Base-by-base conservation (phyloP, 2,329 filamentous ascomycete genomes). In the Apiospora pterosperma region DNA sequence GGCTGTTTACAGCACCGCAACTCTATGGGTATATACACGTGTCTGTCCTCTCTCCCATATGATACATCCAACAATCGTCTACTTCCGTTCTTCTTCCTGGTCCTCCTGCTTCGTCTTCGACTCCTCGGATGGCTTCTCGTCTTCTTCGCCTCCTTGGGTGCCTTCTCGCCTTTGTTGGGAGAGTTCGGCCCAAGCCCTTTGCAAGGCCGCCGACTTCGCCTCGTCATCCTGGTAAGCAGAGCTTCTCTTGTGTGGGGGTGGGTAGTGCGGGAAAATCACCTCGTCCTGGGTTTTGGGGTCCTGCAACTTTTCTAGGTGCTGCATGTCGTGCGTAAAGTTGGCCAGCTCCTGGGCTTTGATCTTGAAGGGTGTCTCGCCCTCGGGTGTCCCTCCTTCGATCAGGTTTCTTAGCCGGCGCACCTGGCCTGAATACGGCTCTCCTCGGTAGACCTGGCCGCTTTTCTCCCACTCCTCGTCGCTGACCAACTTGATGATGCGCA, bases 401-500 rank as follows among this genome's bases (percentile, higher is more conserved):
- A 62, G 68, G 16, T 78, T 70, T 23, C 77, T 77, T 58, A 85
- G 72, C 61, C 75, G 69, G 44, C 86, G 81, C 21, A 85, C 70
- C 31, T 74, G 68, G 61, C 86, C 86, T 8, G 80, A 84, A 69
- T 71, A 78, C 0, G 82, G 79, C 76, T 87, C 78, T 55, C 86
- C 86, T 0, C 83, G 81, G 73, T 88, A 88, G 21, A 76, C 76
- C 67, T 78, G 64, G 34, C 85, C 85, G 64, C 79, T 82, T 5
- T 69, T 71, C 48, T 75, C 70, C 81, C 84, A 89, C 65, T 82
- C 82, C 59, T 85, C 78, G 71, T 90, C 85, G 66, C 76, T 78
- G 36, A 90, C 78, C 67, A 90, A 79, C 75, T 89, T 80, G 62
- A 90, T 80, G 68, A 89, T 82, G 58, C 86, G 84, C 58, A 90